phyloP scores from a whole-genome alignment of 306 rosid genomes.

The Corylus heterophylla region DNA sequence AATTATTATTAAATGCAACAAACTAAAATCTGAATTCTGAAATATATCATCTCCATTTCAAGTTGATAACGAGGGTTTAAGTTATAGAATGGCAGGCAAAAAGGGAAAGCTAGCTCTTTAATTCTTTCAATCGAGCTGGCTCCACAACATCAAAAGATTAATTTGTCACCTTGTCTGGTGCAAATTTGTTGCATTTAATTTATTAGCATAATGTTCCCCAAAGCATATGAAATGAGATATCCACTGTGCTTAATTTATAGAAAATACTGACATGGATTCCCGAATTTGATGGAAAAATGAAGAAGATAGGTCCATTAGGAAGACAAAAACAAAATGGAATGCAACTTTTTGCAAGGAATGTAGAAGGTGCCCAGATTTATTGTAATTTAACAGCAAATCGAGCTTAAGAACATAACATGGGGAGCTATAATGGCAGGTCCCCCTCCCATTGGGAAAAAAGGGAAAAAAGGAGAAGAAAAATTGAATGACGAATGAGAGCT shows the following conservation, averaged over 20 bases:
- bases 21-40: too few relatives aligned
- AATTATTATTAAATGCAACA: too few relatives aligned
- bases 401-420: constrained; percentile 36
- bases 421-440: constrained; percentile 41
- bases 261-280: not conserved
- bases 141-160: not conserved
- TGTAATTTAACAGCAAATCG: constrained; percentile 30
- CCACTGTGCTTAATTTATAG: not conserved
- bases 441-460: constrained; percentile 36
- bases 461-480: constrained; percentile 11
- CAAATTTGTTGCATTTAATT: not conserved
- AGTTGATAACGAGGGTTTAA: too few relatives aligned
- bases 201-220: not conserved
- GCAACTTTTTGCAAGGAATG: constrained; percentile 8
- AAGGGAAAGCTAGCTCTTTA: too few relatives aligned
- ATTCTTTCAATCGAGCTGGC: too few relatives aligned
- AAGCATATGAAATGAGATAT: not conserved
- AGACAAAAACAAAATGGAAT: constrained; percentile 23
- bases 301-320: constrained; percentile 5
- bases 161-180: not conserved
- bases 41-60: too few relatives aligned
- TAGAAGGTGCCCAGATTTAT: constrained; percentile 6
- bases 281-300: not conserved
- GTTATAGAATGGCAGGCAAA: too few relatives aligned
- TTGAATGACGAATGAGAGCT: constrained; percentile 36